Base-by-base conservation (phyloP, 2,329 filamentous ascomycete species). In the Waltergamsia citrina region DNA sequence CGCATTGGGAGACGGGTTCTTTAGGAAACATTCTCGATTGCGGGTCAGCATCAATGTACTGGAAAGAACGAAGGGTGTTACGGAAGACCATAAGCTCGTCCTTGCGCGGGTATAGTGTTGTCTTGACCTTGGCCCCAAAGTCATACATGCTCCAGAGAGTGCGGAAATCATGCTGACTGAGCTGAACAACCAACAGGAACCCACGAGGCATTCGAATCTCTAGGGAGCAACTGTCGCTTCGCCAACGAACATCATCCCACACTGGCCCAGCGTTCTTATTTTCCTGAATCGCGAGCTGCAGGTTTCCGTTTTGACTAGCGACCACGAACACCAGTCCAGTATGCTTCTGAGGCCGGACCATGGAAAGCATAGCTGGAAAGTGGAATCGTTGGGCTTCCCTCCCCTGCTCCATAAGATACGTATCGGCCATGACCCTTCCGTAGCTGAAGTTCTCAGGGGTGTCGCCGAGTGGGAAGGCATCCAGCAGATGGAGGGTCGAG, bases 201-300 rank as follows among this genome's bases (percentile, higher is more conserved):
- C 84, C 84, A 43, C 85, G 76, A 1, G 84, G 81, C 14, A 94
- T 60, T 39, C 73, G 74, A 24, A 94, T 55, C 15, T 78, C 74
- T 37, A 94, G 67, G 0, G 73, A 69, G 39, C 68, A 71, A 6
- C 69, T 67, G 31, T 81, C 78, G 14, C 78, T 69, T 37, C 79
- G 79, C 87, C 87, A 94, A 27, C 75, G 71, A 5, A 94, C 73
- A 51, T 92, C 82, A 6, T 85, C 75, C 87, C 87, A 94, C 0
- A 74, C 79, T 2, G 83, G 74, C 0, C 83, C 83, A 6, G 66
- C 60, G 42, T 72, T 76, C 45, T 78, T 78, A 47, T 78, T 78
- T 18, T 71, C 65, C 46, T 84, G 81, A 11, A 95, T 77, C 30
- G 72, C 65, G 23, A 94, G 60, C 43, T 87, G 85, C 38, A 94